These are phyloP conservation scores for Sistotremastrum niveocremeum DNA, from an alignment of 768 basidiomycete genomes.

Conservation along the genomic window DNA sequence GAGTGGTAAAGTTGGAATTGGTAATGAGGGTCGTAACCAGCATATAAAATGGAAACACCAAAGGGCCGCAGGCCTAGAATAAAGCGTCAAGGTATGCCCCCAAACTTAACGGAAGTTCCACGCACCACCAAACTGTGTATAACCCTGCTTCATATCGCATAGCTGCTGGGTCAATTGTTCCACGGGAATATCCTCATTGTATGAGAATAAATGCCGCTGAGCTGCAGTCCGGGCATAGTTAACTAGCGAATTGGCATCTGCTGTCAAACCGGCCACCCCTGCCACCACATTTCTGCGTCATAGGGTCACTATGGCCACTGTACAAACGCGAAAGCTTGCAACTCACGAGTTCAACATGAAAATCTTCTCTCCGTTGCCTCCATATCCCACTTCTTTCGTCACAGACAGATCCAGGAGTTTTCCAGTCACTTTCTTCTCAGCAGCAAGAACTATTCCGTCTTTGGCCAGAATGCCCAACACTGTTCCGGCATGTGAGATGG, in stretches of 20 bases:
- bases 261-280: conserved; percentile 90
- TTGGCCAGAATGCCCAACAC: conserved; percentile 87
- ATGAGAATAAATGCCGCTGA: conserved; percentile 74
- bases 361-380: conserved; percentile 97
- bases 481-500: conserved; percentile 90
- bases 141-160: conserved; percentile 97
- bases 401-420: conserved; percentile 88
- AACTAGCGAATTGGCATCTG: conserved; percentile 94
- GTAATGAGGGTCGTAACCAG: conserved; percentile 93
- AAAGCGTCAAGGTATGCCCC: conserved; percentile 2
- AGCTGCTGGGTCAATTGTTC: conserved; percentile 87
- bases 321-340: conserved; percentile 1
- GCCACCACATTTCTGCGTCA: conserved; percentile 75
- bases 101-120: conserved; percentile 1
- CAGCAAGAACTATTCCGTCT: conserved; percentile 84
- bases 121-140: conserved; percentile 91
- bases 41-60: conserved; percentile 93
- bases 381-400: conserved; percentile 78
- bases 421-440: conserved; percentile 96
- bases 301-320: conserved; percentile 2
- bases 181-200: conserved; percentile 97
- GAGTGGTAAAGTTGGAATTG: conserved; percentile 96
- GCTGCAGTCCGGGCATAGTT: conserved; percentile 88
- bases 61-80: conserved; percentile 86
- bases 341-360: conserved; percentile 84